Evolutionary conservation across 169 alveolate species (phyloP).

Genomic region (Babesia sp.): DNA sequence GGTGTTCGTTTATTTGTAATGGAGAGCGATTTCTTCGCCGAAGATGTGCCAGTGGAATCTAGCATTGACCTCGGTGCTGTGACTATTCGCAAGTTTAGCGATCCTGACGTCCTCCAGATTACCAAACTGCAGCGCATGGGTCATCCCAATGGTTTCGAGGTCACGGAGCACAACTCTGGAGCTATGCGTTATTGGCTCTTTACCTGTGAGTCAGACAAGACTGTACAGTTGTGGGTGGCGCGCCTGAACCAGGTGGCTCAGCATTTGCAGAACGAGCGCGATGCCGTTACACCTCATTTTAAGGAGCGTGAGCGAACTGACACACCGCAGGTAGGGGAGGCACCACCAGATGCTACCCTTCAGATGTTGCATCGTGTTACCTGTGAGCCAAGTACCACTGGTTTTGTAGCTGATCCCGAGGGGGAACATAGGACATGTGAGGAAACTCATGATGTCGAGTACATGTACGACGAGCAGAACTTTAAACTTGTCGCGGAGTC

Average conservation of each 20-base stretch:
- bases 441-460: conserved; percentile 19
- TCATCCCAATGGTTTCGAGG: conserved; percentile 62
- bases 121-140: conserved; percentile 53
- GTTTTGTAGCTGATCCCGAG: conserved; percentile 5
- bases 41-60: conserved; percentile 50
- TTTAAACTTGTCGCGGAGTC: conserved; percentile 38
- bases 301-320: not conserved
- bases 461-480: conserved; percentile 27
- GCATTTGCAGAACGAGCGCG: not conserved
- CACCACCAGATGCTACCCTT: conserved; percentile 7
- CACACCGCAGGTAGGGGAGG: not conserved
- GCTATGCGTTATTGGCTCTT: conserved; percentile 49
- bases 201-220: conserved; percentile 51
- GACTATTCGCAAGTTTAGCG: conserved; percentile 26
- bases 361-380: conserved; percentile 5
- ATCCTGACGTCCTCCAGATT: conserved; percentile 30
- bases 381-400: not conserved
- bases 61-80: conserved; percentile 55
- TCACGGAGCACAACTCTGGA: conserved; percentile 25
- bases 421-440: conserved; percentile 40
- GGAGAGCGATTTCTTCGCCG: conserved; percentile 34
- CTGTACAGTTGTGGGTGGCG: conserved; percentile 43
- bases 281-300: not conserved
- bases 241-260: not conserved
- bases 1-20: conserved; percentile 26